phyloP scores from a whole-genome alignment of 805 yeast species.

The Sugiyamaella boreocaroliniensis region DNA sequence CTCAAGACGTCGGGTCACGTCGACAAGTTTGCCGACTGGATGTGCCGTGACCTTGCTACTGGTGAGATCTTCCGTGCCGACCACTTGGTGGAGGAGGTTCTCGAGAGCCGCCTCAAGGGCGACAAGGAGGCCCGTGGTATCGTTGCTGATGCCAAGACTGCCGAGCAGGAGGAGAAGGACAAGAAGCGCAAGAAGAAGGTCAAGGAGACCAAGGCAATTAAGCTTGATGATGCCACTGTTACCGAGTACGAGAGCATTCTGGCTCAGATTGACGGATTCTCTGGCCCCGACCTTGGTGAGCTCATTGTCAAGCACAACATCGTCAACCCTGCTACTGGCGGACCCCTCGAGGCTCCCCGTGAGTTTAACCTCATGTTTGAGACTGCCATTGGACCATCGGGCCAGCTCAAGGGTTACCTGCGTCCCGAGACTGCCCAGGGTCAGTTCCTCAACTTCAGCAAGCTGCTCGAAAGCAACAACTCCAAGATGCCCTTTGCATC shows the following conservation, averaged over 20 bases:
- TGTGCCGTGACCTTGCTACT: slow-evolving; percentile 91
- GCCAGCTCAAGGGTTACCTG: slow-evolving; percentile 87
- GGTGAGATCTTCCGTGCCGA: slow-evolving; percentile 99
- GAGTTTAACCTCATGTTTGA: slow-evolving; percentile 99
- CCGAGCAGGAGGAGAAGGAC: slow-evolving; percentile 70
- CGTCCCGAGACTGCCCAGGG: slow-evolving; percentile 99
- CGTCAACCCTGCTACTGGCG: slow-evolving; percentile 87
- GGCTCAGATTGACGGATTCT: slow-evolving; percentile 88
- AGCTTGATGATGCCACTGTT: slow-evolving; percentile 74
- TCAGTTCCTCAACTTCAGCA: slow-evolving; percentile 91
- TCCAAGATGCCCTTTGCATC: slow-evolving; percentile 99
- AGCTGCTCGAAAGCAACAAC: slow-evolving; percentile 89
- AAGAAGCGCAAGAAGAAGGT: slow-evolving; percentile 94
- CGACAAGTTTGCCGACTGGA: slow-evolving; percentile 98
- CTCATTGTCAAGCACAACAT: slow-evolving; percentile 76
- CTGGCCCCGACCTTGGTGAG: slow-evolving; percentile 89
- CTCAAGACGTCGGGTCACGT: slow-evolving; percentile 98
- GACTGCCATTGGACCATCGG: slow-evolving; percentile 98
- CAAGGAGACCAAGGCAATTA: slow-evolving; percentile 83
- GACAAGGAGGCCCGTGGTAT: slow-evolving; percentile 94
- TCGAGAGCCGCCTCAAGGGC: slow-evolving; percentile 94
- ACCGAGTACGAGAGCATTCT: slow-evolving; percentile 77
- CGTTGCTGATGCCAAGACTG: slow-evolving; percentile 43
- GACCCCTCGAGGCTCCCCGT: slow-evolving; percentile 76
- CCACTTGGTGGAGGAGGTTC: slow-evolving; percentile 94